Evolutionary conservation across 495 filamentous ascomycete genomes (phyloP).

Genomic region (Lentithecium fluviatile): DNA sequence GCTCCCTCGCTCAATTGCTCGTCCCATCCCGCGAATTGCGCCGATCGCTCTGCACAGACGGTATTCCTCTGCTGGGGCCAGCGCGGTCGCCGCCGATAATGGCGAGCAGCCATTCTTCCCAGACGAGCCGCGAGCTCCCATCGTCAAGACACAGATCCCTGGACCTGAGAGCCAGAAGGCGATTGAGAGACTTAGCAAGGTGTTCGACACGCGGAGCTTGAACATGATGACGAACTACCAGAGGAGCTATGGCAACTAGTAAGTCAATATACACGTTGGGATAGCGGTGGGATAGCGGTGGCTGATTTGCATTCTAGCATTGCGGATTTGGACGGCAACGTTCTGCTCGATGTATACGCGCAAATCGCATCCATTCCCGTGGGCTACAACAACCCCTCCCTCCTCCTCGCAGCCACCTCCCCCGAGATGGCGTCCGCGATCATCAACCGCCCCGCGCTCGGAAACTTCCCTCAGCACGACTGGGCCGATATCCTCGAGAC

Average conservation of each 20-base stretch:
- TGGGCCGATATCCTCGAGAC: conserved; percentile 83
- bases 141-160: conserved; percentile 74
- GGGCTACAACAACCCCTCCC: conserved; percentile 90
- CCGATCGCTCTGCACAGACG: conserved; percentile 15
- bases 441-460: conserved; percentile 92
- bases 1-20: conserved; percentile 18
- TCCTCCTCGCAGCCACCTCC: conserved; percentile 67
- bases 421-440: conserved; percentile 78
- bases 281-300: not conserved
- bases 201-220: conserved; percentile 90
- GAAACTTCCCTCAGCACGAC: conserved; percentile 91
- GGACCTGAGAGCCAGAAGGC: conserved; percentile 74
- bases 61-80: conserved; percentile 25
- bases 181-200: conserved; percentile 70
- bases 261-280: conserved; percentile 27
- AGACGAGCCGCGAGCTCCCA: conserved; percentile 73
- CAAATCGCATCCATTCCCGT: conserved; percentile 98
- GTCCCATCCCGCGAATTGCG: conserved; percentile 6
- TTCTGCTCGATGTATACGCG: conserved; percentile 57
- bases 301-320: conserved; percentile 54
- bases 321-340: conserved; percentile 83
- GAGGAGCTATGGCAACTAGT: conserved; percentile 64
- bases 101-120: conserved; percentile 43
- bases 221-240: conserved; percentile 89
- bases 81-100: conserved; percentile 2